Percentiles rank a stretch among this genome's conserved stretches.
Evolutionary conservation across 176 grass and related monocot genomes (phyloP).

Genomic region (Carex scoparia): DNA sequence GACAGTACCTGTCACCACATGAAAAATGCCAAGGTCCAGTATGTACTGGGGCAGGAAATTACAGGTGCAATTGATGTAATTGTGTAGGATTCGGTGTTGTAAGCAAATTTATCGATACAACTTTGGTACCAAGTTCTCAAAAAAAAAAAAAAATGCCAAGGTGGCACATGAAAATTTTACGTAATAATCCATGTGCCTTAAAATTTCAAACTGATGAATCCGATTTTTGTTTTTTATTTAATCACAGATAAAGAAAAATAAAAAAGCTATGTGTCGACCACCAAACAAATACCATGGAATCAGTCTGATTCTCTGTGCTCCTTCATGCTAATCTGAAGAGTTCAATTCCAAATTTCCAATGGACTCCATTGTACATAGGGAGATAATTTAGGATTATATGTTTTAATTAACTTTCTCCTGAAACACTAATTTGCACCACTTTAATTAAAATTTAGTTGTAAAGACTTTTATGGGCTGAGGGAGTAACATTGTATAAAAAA

Average conservation of each 20-base stretch:
- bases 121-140: too few relatives aligned
- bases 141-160: not conserved
- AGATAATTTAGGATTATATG: not conserved
- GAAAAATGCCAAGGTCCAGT: not conserved
- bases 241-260: not conserved
- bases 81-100: too few relatives aligned
- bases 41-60: too few relatives aligned
- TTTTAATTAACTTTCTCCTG: not conserved
- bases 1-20: not conserved
- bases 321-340: not conserved
- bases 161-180: not conserved
- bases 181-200: not conserved
- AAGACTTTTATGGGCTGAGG: not conserved
- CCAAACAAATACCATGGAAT: not conserved
- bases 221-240: not conserved
- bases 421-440: not conserved
- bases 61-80: too few relatives aligned
- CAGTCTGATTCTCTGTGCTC: not conserved
- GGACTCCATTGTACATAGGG: not conserved
- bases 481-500: too few relatives aligned
- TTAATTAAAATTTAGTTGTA: not conserved
- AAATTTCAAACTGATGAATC: not conserved
- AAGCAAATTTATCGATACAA: too few relatives aligned
- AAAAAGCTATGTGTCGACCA: not conserved
- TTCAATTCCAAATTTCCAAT: not conserved